phyloP scores from a whole-genome alignment of 2,329 filamentous ascomycete genomes.

The Colletotrichum tanaceti region DNA sequence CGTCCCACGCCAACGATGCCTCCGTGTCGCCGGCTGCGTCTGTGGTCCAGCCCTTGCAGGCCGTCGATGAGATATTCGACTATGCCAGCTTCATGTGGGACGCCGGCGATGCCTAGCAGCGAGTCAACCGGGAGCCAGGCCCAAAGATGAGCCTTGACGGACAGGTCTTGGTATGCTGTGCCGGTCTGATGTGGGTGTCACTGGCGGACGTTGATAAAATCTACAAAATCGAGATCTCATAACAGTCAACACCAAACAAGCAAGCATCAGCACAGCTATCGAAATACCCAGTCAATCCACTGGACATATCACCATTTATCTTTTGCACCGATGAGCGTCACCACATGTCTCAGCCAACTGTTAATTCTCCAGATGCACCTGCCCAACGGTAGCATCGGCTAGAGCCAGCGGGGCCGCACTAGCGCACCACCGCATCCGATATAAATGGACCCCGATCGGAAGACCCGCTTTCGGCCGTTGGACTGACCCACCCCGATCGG shows the following conservation, averaged over 20 bases:
- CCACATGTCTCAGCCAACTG: neutral
- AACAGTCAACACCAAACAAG: too few relatives aligned
- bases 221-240: too few relatives aligned
- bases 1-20: conserved; percentile 46
- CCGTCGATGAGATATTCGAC: conserved; percentile 58
- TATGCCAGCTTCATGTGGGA: conserved; percentile 64
- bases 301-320: neutral
- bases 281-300: neutral
- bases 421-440: conserved; percentile 33
- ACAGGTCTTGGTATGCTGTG: conserved; percentile 12
- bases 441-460: conserved; percentile 28
- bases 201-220: neutral
- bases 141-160: conserved; percentile 32
- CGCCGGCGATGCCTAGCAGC: conserved; percentile 51
- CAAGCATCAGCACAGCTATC: neutral
- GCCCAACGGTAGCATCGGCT: neutral
- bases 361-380: neutral
- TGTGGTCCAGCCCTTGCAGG: conserved; percentile 45
- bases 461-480: conserved; percentile 15
- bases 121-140: conserved; percentile 40
- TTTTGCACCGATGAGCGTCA: too few relatives aligned
- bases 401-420: conserved; percentile 10
- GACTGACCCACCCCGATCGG: conserved; percentile 6
- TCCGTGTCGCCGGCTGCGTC: conserved; percentile 45
- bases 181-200: neutral